A percentile compares a stretch with the other conserved stretches of the same genome.
These are phyloP conservation scores for Poa pratensis DNA, from an alignment of 176 grass and related monocot genomes.

Conservation along the genomic window DNA sequence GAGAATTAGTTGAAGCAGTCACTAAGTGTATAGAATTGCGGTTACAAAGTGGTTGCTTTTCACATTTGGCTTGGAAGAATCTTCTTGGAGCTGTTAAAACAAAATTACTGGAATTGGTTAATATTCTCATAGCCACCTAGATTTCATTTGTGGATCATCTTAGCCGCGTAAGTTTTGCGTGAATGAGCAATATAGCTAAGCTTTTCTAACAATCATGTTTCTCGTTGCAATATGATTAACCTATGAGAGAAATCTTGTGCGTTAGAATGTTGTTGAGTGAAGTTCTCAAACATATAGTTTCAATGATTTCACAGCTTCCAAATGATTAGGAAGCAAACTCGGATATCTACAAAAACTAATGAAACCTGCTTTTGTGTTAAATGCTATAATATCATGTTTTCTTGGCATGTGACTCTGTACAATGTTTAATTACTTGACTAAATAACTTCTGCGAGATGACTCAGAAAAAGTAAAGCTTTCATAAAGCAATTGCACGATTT, in stretches of 20 bases:
- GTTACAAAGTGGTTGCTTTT: slow-evolving; percentile 13
- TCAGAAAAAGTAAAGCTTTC: neutral
- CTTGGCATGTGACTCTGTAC: neutral
- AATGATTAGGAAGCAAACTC: slow-evolving; percentile 5
- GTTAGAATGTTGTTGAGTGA: neutral
- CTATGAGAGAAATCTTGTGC: slow-evolving; percentile 1
- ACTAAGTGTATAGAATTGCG: neutral
- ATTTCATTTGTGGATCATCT: slow-evolving; percentile 6
- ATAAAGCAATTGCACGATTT: neutral
- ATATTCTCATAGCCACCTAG: slow-evolving; percentile 3
- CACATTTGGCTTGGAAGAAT: slow-evolving; percentile 11
- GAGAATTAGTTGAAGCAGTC: slow-evolving; percentile 5
- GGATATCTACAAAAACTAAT: neutral
- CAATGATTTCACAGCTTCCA: neutral
- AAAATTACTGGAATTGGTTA: slow-evolving; percentile 23
- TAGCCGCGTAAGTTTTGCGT: neutral
- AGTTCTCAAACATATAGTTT: neutral
- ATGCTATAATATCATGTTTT: slow-evolving; percentile 32
- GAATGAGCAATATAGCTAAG: neutral
- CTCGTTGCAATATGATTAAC: neutral
- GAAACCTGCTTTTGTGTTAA: slow-evolving; percentile 17
- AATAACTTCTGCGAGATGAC: neutral
- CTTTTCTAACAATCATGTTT: slow-evolving; percentile 29
- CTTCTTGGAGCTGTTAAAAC: slow-evolving; percentile 20
- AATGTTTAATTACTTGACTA: slow-evolving; percentile 31